phyloP scores from a whole-genome alignment of 2,329 filamentous ascomycete genomes.

The Talaromyces islandicus region DNA sequence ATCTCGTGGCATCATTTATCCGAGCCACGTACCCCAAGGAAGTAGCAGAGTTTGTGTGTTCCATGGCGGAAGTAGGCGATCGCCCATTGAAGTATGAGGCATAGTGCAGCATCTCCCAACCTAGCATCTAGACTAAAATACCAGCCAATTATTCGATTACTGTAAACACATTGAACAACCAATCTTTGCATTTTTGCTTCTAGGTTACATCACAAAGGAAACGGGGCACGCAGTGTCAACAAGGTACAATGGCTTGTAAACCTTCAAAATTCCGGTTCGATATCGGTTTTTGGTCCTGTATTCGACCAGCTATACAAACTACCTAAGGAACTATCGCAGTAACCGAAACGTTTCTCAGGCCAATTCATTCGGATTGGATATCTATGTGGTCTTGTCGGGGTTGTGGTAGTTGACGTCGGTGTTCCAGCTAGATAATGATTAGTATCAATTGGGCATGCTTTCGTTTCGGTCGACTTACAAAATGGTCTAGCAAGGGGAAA shows the following conservation, averaged over 20 bases:
- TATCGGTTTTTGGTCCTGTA: not conserved
- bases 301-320: not conserved
- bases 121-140: not conserved
- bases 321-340: not conserved
- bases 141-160: not conserved
- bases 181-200: slow-evolving; percentile 7
- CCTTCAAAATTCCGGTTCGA: not conserved
- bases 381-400: slow-evolving; percentile 63
- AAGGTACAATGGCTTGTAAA: slow-evolving; percentile 1
- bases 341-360: not conserved
- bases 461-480: slow-evolving; percentile 49
- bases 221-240: slow-evolving; percentile 8
- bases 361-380: not conserved
- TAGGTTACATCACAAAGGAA: slow-evolving; percentile 14
- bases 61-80: slow-evolving; percentile 27
- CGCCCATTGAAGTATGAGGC: not conserved
- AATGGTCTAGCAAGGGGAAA: slow-evolving; percentile 52
- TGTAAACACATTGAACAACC: not conserved
- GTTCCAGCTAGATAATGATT: slow-evolving; percentile 68
- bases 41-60: slow-evolving; percentile 28
- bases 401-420: slow-evolving; percentile 94
- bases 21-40: slow-evolving; percentile 15
- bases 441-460: not conserved
- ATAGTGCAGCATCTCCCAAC: not conserved
- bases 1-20: slow-evolving; percentile 19